phyloP scores from a whole-genome alignment of 2,329 filamentous ascomycete species.

The Fusarium coffeatum region DNA sequence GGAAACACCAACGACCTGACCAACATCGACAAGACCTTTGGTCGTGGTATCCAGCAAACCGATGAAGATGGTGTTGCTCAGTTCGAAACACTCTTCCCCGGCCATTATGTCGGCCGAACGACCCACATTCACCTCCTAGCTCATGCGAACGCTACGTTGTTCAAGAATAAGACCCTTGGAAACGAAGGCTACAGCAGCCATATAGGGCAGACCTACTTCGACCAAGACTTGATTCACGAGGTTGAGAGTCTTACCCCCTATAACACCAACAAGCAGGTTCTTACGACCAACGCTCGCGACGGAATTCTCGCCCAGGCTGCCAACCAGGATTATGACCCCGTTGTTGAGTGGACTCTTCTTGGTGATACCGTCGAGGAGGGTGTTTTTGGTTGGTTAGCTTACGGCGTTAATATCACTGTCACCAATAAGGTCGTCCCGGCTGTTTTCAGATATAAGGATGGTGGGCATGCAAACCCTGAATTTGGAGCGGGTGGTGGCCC shows the following conservation, averaged over 20 bases:
- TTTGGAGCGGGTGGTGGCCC: background rate
- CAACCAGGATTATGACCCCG: slow-evolving; percentile 68
- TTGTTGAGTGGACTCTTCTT: slow-evolving; percentile 68
- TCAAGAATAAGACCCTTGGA: slow-evolving; percentile 51
- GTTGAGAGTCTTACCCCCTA: slow-evolving; percentile 64
- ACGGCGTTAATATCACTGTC: slow-evolving; percentile 57
- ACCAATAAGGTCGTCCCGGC: slow-evolving; percentile 5
- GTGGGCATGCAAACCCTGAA: slow-evolving; percentile 10
- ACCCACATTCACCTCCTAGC: slow-evolving; percentile 61
- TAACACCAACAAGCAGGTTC: slow-evolving; percentile 56
- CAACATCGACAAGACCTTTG: slow-evolving; percentile 50
- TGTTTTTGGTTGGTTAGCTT: slow-evolving; percentile 65
- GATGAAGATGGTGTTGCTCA: slow-evolving; percentile 57
- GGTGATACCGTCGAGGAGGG: slow-evolving; percentile 64
- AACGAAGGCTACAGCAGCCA: slow-evolving; percentile 61
- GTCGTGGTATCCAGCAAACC: slow-evolving; percentile 54
- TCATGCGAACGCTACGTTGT: slow-evolving; percentile 52
- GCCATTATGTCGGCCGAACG: slow-evolving; percentile 59
- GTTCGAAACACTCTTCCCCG: slow-evolving; percentile 58
- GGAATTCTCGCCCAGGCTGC: slow-evolving; percentile 48
- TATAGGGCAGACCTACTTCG: slow-evolving; percentile 74
- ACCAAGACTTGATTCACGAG: slow-evolving; percentile 64
- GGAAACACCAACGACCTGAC: slow-evolving; percentile 56
- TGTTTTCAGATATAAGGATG: slow-evolving; percentile 14
- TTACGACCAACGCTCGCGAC: slow-evolving; percentile 36